These are phyloP conservation scores for Styphnolobium japonicum DNA, from an alignment of 306 rosid genomes.

Conservation along the genomic window DNA sequence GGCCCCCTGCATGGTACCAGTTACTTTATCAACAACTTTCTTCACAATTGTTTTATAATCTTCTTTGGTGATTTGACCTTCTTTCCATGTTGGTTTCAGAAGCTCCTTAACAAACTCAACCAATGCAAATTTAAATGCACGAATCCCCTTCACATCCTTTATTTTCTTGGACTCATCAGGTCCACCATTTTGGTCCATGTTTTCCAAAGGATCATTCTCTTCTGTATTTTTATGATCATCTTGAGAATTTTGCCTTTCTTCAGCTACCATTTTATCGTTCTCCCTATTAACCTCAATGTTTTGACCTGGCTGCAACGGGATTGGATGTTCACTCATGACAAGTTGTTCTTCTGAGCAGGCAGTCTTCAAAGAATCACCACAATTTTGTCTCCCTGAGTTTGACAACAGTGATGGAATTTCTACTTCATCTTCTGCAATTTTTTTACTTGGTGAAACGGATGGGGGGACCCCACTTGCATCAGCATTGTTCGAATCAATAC, in stretches of 20 bases:
- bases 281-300: slow-evolving; percentile 31
- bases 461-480: slow-evolving; percentile 40
- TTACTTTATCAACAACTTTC: slow-evolving; percentile 88
- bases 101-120: slow-evolving; percentile 93
- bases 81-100: slow-evolving; percentile 93
- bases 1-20: slow-evolving; percentile 64
- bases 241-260: slow-evolving; percentile 35
- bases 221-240: slow-evolving; percentile 63
- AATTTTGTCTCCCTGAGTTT: slow-evolving; percentile 33
- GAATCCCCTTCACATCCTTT: slow-evolving; percentile 76
- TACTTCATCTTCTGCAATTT: slow-evolving; percentile 28
- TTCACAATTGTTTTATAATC: slow-evolving; percentile 91
- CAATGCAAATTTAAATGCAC: slow-evolving; percentile 88
- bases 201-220: slow-evolving; percentile 50
- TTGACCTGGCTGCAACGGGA: slow-evolving; percentile 40
- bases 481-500: slow-evolving; percentile 44
- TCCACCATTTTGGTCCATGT: slow-evolving; percentile 51
- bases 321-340: slow-evolving; percentile 34
- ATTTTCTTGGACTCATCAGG: slow-evolving; percentile 62
- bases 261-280: slow-evolving; percentile 39
- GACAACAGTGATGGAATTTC: slow-evolving; percentile 43
- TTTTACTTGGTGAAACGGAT: slow-evolving; percentile 34
- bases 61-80: slow-evolving; percentile 84
- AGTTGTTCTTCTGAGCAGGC: slow-evolving; percentile 37
- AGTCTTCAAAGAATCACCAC: slow-evolving; percentile 34